phyloP scores from a whole-genome alignment of 306 rosid species.

The Senna tora region DNA sequence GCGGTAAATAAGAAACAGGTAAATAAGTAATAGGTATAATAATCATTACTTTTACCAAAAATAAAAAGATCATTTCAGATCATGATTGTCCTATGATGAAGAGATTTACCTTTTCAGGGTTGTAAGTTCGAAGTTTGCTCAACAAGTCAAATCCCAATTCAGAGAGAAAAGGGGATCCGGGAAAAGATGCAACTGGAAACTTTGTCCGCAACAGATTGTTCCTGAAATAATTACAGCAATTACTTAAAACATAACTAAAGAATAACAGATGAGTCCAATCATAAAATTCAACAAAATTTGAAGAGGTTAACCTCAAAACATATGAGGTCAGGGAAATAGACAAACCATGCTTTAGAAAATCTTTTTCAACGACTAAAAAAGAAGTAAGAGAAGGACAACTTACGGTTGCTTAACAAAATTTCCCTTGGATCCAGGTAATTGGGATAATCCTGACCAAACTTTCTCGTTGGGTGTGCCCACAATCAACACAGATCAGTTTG shows the following conservation, averaged over 20 bases:
- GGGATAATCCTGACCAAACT: slow-evolving; percentile 81
- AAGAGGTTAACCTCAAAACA: no score
- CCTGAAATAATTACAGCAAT: slow-evolving; percentile 50
- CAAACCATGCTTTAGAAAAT: background rate
- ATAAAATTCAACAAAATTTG: no score
- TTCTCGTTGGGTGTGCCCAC: slow-evolving; percentile 78
- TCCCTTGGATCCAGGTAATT: slow-evolving; percentile 69
- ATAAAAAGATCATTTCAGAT: no score
- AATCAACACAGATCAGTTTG: slow-evolving; percentile 27
- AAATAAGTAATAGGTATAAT: background rate
- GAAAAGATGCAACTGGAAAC: slow-evolving; percentile 83
- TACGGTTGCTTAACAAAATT: slow-evolving; percentile 79
- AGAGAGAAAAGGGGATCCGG: slow-evolving; percentile 78
- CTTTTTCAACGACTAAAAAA: background rate
- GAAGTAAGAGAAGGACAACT: slow-evolving; percentile 32
- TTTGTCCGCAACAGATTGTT: slow-evolving; percentile 71
- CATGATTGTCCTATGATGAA: slow-evolving; percentile 2
- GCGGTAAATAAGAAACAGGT: slow-evolving; percentile 30
- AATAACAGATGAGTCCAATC: background rate
- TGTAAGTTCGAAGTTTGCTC: slow-evolving; percentile 68
- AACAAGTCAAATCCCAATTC: slow-evolving; percentile 85
- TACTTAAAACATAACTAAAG: background rate
- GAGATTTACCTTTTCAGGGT: slow-evolving; percentile 68
- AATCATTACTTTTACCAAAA: no score
- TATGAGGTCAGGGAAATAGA: background rate